Evolutionary conservation across 164 flowering plant genomes (phyloP).

Genomic region (Akebia trifoliata): DNA sequence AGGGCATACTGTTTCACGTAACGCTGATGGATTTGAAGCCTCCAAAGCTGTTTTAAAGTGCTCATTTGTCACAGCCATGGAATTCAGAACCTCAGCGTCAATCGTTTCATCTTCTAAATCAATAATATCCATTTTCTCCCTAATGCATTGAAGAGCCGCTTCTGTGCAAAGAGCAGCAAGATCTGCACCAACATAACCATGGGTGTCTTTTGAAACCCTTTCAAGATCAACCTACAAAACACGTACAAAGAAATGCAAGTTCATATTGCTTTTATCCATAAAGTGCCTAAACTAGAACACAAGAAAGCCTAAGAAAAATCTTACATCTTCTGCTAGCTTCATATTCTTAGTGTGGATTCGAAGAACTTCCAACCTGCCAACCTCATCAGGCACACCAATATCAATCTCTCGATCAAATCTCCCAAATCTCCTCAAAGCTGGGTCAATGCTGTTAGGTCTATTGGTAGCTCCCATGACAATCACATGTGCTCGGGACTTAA

Average conservation of each 20-base stretch:
- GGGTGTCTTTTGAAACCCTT: conserved; percentile 52
- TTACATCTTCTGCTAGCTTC: conserved; percentile 67
- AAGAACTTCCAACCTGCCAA: conserved; percentile 62
- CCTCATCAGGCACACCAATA: conserved; percentile 68
- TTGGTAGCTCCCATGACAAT: conserved; percentile 73
- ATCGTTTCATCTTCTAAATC: conserved; percentile 61
- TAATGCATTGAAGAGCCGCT: conserved; percentile 67
- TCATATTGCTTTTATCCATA: neutral
- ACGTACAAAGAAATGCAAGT: neutral
- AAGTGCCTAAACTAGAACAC: neutral
- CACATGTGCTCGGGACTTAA: conserved; percentile 56
- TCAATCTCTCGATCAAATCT: conserved; percentile 71
- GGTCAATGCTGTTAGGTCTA: conserved; percentile 64
- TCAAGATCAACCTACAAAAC: conserved; percentile 59
- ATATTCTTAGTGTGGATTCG: conserved; percentile 66
- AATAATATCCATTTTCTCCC: too few species aligned
- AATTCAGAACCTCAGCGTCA: conserved; percentile 61
- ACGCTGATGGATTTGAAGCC: conserved; percentile 56
- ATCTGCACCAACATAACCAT: conserved; percentile 73
- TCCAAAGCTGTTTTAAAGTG: conserved; percentile 61
- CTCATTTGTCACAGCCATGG: conserved; percentile 73
- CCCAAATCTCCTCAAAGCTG: conserved; percentile 67
- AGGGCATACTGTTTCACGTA: conserved; percentile 57
- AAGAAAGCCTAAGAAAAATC: conserved; percentile 1
- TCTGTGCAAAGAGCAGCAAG: conserved; percentile 72